phyloP scores from a whole-genome alignment of 495 filamentous ascomycete species.

The Penicillium coprophilum region DNA sequence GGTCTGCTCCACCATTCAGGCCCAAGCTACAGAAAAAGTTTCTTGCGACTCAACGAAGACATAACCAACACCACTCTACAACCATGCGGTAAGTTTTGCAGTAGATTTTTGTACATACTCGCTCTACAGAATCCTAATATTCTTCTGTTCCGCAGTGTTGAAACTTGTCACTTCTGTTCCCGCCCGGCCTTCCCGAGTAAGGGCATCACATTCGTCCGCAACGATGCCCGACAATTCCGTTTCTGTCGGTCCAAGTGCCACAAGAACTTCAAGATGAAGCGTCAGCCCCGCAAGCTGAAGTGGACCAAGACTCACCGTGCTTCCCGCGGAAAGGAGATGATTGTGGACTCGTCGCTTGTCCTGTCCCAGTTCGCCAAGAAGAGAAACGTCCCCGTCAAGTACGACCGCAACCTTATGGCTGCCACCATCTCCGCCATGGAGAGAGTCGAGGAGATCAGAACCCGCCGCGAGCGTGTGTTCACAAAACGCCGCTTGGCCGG shows the following conservation, averaged over 20 bases:
- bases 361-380: constrained; percentile 88
- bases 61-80: constrained; percentile 28
- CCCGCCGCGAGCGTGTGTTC: constrained; percentile 80
- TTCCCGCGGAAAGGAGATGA: constrained; percentile 83
- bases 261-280: constrained; percentile 99
- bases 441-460: constrained; percentile 82
- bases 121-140: constrained; percentile 2
- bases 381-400: constrained; percentile 91
- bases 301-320: constrained; percentile 80
- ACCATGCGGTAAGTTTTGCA: constrained; percentile 34
- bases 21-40: constrained; percentile 37
- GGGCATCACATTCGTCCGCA: constrained; percentile 83
- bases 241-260: constrained; percentile 91
- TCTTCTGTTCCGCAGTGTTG: constrained; percentile 54
- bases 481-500: constrained; percentile 91
- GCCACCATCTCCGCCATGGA: constrained; percentile 90
- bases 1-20: constrained; percentile 28
- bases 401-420: constrained; percentile 85
- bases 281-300: constrained; percentile 77
- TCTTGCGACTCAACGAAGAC: constrained; percentile 26
- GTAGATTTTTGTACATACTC: neutral
- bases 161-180: constrained; percentile 92
- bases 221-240: constrained; percentile 65
- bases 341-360: constrained; percentile 87
- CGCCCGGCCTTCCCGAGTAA: constrained; percentile 80